Conservation (phyloP, 2,329 filamentous ascomycete genomes). For the Metarhizium guizhouense region DNA sequence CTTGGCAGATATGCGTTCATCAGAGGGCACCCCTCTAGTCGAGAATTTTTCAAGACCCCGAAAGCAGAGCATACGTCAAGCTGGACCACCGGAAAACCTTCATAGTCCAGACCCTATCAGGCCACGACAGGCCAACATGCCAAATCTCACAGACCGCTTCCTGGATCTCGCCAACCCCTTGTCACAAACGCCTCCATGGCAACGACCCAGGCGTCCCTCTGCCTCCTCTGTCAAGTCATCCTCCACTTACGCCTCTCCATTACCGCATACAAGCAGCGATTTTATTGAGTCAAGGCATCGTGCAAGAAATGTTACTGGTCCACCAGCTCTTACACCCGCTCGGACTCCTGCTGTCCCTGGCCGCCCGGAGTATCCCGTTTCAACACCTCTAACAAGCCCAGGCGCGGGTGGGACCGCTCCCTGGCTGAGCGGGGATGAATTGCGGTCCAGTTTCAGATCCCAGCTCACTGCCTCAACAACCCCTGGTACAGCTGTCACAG, state of each 20-base stretch:
- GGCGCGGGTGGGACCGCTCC: conserved; percentile 27
- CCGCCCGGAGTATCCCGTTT: conserved; percentile 28
- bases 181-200: conserved; percentile 27
- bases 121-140: conserved; percentile 15
- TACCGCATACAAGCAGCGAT: conserved; percentile 31
- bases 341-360: conserved; percentile 17
- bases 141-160: conserved; percentile 20
- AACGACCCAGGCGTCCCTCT: conserved; percentile 36
- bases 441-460: conserved; percentile 47
- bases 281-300: conserved; percentile 24
- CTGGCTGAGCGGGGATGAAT: conserved; percentile 42
- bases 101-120: conserved; percentile 20
- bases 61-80: conserved; percentile 41
- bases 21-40: conserved; percentile 28
- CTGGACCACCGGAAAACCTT: conserved; percentile 13
- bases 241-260: conserved; percentile 35
- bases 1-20: conserved; percentile 23
- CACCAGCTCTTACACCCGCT: conserved; percentile 15
- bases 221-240: conserved; percentile 38
- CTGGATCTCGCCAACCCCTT: conserved; percentile 17
- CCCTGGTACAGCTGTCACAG: conserved; percentile 59
- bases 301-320: conserved; percentile 17
- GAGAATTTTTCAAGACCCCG: conserved; percentile 54
- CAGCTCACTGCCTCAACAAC: conserved; percentile 45
- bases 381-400: conserved; percentile 21